Evolutionary conservation across 805 yeast genomes (phyloP).

Genomic region (Sugiyamaella mastotermitis): DNA sequence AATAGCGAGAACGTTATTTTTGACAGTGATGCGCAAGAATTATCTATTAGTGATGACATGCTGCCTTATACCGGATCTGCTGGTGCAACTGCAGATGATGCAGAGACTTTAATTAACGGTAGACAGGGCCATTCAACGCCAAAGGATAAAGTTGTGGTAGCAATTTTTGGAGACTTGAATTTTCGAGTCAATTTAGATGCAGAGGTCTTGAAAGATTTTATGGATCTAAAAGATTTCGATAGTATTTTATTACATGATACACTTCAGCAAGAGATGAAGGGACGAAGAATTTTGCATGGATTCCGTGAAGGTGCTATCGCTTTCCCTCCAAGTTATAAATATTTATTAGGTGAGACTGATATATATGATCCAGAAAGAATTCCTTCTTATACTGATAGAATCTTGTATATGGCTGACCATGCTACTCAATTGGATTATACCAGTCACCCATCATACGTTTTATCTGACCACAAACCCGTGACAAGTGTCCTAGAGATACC

Average conservation of each 20-base stretch:
- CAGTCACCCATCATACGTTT: slow-evolving; percentile 24
- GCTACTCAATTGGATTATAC: slow-evolving; percentile 23
- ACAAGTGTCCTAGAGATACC: slow-evolving; percentile 31
- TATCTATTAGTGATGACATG: slow-evolving; percentile 11
- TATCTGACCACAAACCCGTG: slow-evolving; percentile 57
- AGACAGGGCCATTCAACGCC: too few species aligned
- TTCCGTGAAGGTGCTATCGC: slow-evolving; percentile 43
- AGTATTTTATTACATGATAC: slow-evolving; percentile 41
- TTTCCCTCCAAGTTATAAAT: slow-evolving; percentile 54
- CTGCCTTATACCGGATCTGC: slow-evolving; percentile 2
- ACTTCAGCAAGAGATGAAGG: slow-evolving; percentile 32
- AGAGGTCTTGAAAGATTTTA: slow-evolving; percentile 27
- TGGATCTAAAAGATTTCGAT: slow-evolving; percentile 28
- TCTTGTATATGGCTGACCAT: slow-evolving; percentile 31
- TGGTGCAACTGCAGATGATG: background rate
- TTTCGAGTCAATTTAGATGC: slow-evolving; percentile 37
- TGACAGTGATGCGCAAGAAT: slow-evolving; percentile 26
- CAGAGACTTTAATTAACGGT: too few species aligned
- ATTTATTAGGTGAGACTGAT: slow-evolving; percentile 24
- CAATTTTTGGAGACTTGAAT: slow-evolving; percentile 52
- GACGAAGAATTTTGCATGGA: slow-evolving; percentile 35
- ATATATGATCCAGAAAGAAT: slow-evolving; percentile 28
- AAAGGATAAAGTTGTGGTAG: background rate
- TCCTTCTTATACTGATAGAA: slow-evolving; percentile 59
- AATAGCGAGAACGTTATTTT: slow-evolving; percentile 22